These are phyloP conservation scores for Tolypocladium cylindrosporum DNA, from an alignment of 2,329 filamentous ascomycete species.

Conservation along the genomic window DNA sequence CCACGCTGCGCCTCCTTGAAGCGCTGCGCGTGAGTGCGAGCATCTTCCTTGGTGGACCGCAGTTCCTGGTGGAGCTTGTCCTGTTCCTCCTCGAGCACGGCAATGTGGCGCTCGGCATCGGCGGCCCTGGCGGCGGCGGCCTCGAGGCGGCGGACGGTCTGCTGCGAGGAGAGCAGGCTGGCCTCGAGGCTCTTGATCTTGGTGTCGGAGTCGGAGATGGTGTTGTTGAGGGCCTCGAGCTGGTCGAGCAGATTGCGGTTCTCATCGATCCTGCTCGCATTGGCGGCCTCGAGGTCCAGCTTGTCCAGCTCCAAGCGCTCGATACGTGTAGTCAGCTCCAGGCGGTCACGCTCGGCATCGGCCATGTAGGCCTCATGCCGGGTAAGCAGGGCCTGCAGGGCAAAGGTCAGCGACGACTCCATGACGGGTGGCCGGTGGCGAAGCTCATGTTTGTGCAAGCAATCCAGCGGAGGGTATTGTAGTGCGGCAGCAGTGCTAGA, in stretches of 20 bases:
- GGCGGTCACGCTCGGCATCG: conserved; percentile 79
- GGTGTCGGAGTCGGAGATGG: conserved; percentile 69
- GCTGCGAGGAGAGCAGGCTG: conserved; percentile 66
- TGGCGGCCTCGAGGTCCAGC: conserved; percentile 61
- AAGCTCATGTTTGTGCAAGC: neutral
- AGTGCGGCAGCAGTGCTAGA: neutral
- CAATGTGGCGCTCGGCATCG: conserved; percentile 71
- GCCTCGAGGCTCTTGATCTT: conserved; percentile 69
- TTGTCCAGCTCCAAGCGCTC: conserved; percentile 68
- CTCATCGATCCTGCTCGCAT: conserved; percentile 70
- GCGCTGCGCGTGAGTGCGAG: conserved; percentile 66
- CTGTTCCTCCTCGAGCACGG: conserved; percentile 73
- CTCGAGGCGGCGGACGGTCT: conserved; percentile 66
- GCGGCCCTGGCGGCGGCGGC: conserved; percentile 64
- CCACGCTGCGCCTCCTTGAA: conserved; percentile 80
- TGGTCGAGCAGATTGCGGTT: conserved; percentile 75
- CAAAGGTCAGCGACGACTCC: conserved; percentile 57
- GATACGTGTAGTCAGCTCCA: conserved; percentile 61
- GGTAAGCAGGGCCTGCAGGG: conserved; percentile 74
- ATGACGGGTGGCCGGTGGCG: conserved; percentile 4
- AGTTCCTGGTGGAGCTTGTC: conserved; percentile 59
- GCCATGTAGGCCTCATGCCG: conserved; percentile 93
- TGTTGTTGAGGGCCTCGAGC: conserved; percentile 72
- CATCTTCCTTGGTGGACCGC: conserved; percentile 59
- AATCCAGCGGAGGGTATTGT: neutral